Evolutionary conservation across 805 yeast species (phyloP).

Genomic region (Schwanniomyces polymorphus): DNA sequence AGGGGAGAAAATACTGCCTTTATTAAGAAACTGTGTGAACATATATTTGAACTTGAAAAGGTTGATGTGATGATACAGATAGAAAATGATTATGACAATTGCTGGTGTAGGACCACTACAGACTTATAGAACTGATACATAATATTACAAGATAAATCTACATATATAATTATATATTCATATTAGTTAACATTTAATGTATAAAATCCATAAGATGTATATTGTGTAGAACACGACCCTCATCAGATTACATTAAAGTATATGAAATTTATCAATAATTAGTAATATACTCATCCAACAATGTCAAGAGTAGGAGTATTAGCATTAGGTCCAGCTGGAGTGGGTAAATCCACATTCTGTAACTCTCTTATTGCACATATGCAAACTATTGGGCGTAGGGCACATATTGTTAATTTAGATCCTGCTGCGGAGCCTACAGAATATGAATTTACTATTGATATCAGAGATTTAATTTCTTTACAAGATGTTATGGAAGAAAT

Average conservation of each 20-base stretch:
- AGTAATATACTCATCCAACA: not conserved
- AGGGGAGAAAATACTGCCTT: slow-evolving; percentile 64
- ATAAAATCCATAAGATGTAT: not conserved
- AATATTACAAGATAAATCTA: not conserved
- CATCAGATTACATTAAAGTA: not conserved
- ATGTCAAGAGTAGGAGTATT: slow-evolving; percentile 96
- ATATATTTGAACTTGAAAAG: slow-evolving; percentile 47
- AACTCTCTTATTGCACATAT: slow-evolving; percentile 82
- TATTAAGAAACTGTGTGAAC: slow-evolving; percentile 60
- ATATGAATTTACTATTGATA: slow-evolving; percentile 89
- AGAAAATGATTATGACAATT: slow-evolving; percentile 59
- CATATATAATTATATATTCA: not conserved
- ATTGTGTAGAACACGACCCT: not conserved
- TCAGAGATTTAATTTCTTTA: slow-evolving; percentile 82
- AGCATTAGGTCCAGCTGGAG: slow-evolving; percentile 97
- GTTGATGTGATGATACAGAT: slow-evolving; percentile 66
- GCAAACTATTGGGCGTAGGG: slow-evolving; percentile 88
- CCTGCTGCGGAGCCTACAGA: slow-evolving; percentile 97
- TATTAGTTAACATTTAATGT: not conserved
- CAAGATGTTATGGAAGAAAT: slow-evolving; percentile 91
- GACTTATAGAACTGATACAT: not conserved
- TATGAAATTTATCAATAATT: not conserved
- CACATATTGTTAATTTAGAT: slow-evolving; percentile 91
- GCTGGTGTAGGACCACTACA: slow-evolving; percentile 59
- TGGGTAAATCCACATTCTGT: slow-evolving; percentile 91